Conservation (phyloP, 805 yeast species). For the Candida morakotiae region DNA sequence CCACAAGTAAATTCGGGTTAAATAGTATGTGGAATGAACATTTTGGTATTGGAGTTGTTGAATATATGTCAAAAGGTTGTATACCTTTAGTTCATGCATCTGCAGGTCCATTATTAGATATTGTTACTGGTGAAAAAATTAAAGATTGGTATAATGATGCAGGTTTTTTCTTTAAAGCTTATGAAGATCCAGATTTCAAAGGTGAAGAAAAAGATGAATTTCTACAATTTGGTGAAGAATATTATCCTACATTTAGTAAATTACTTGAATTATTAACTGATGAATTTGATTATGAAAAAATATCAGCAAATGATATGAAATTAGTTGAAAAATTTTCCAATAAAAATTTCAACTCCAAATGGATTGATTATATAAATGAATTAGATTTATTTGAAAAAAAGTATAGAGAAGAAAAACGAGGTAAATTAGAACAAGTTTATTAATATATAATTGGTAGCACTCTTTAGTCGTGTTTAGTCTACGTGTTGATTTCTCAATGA, state of each 20-base stretch:
- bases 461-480: conserved; percentile 1
- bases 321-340: conserved; percentile 59
- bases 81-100: conserved; percentile 91
- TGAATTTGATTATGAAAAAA: conserved; percentile 35
- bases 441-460: conserved; percentile 8
- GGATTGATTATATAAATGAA: conserved; percentile 37
- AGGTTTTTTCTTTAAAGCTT: conserved; percentile 77
- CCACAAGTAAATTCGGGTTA: conserved; percentile 65
- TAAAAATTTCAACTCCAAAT: conserved; percentile 46
- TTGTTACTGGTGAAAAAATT: conserved; percentile 42
- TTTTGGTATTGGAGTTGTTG: conserved; percentile 96
- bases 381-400: conserved; percentile 19
- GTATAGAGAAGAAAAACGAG: conserved; percentile 25
- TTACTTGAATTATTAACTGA: conserved; percentile 33
- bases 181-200: conserved; percentile 65
- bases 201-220: conserved; percentile 4
- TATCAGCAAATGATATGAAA: conserved; percentile 44
- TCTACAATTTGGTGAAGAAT: conserved; percentile 3
- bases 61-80: conserved; percentile 79
- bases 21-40: conserved; percentile 99
- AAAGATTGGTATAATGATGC: conserved; percentile 41
- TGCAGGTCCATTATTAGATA: conserved; percentile 92
- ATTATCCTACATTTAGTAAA: conserved; percentile 4
- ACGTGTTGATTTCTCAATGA: conserved; percentile 1
- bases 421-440: conserved; percentile 25